Evolutionary conservation across 805 yeast genomes (phyloP), one percentile per base, ranked within the genome.

Genomic region (Tetrapisispora taiwanensis): DNA sequence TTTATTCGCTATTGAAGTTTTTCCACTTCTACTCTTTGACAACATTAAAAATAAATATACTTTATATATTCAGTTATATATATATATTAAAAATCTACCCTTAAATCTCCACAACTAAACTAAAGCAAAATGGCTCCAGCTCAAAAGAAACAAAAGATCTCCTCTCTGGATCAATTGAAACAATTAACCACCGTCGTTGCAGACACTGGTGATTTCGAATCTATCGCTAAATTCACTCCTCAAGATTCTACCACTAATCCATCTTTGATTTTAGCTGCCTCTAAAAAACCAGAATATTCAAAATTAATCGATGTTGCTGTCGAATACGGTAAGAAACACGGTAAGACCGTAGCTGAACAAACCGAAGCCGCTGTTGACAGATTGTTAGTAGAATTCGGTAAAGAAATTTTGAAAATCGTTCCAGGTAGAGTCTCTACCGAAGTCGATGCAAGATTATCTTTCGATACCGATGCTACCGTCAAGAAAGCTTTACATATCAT

Each of bases 241-340:
- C 97, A 92, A 75, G 98, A 92, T 70, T 95, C 98, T 55, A 92
- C 98, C 58, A 92, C 98, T 66, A 92, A 92, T 76, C 98, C 98
- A 55, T 88, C 97, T 36, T 76, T 92, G 73, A 90, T 92, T 61
- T 74, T 92, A 59, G 97, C 97, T 53, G 98, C 98, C 47, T 65
- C 97, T 46, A 85, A 83, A 71, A 85, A 88, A 73, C 69, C 88
- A 36, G 88, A 83, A 64, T 92, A 92, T 72, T 83, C 95, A 47
- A 75, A 79, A 63, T 75, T 92, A 66, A 84, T 92, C 53, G 97
- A 92, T 66, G 75, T 76, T 58, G 97, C 98, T 47, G 84, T 92
- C 54, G 84, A 78, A 37, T 85, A 80, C 71, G 96, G 89, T 60
- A 79, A 83, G 71, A 60, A 67, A 51, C 72, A 78, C 56, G 84